Conservation (phyloP, 192 early-diverging fungal genomes). For the Jimgerdemannia lactiflua region DNA sequence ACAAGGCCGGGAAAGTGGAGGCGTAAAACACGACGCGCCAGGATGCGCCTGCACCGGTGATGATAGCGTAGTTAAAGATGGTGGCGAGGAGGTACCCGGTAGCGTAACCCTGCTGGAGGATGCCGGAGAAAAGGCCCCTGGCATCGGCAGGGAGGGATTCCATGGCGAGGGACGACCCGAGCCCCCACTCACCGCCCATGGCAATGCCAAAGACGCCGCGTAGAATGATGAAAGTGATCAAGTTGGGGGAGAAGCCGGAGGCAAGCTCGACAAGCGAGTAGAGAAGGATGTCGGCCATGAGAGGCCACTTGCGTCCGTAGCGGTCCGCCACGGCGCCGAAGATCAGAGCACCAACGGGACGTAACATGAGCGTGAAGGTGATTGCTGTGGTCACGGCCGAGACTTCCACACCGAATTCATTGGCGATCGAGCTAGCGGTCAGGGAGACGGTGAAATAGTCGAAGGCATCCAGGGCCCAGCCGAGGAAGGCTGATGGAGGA, state of each 20-base stretch:
- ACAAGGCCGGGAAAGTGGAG: constrained; percentile 50
- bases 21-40: constrained; percentile 78
- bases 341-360: constrained; percentile 68
- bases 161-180: constrained; percentile 71
- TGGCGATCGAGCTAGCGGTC: constrained; percentile 3
- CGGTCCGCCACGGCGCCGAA: constrained; percentile 69
- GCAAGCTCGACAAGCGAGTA: constrained; percentile 60
- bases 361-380: constrained; percentile 40
- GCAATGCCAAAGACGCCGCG: constrained; percentile 62
- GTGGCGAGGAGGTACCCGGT: constrained; percentile 65
- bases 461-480: neutral
- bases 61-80: constrained; percentile 52
- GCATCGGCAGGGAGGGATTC: constrained; percentile 64
- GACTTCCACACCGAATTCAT: neutral
- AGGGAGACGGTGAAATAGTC: constrained; percentile 10
- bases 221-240: constrained; percentile 58
- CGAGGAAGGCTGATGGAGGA: neutral
- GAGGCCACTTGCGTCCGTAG: constrained; percentile 65
- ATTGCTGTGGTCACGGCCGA: constrained; percentile 3
- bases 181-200: constrained; percentile 76
- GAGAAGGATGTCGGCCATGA: constrained; percentile 63
- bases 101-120: constrained; percentile 73
- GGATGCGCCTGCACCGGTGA: constrained; percentile 37
- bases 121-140: constrained; percentile 75
- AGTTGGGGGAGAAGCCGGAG: constrained; percentile 62